phyloP scores from a whole-genome alignment of 106 monocot species.

The Acorus calamus region DNA sequence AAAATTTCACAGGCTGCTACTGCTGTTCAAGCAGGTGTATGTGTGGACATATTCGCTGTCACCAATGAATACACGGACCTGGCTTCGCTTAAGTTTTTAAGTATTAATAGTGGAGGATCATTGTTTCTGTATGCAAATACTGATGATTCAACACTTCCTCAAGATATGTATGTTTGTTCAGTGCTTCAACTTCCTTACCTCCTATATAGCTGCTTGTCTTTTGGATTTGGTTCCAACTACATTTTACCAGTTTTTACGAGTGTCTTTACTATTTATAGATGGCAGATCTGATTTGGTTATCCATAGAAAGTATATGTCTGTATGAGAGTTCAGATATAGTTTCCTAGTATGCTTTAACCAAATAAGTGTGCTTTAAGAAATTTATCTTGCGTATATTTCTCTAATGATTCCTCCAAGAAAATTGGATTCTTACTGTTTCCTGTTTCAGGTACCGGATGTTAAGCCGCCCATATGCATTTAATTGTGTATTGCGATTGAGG shows the following conservation, averaged over 20 bases:
- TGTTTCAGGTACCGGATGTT: conserved; percentile 74
- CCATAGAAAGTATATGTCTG: no score
- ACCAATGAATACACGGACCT: conserved; percentile 97
- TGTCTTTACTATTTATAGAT: no score
- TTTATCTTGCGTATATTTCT: neutral
- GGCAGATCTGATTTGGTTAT: no score
- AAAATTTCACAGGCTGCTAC: conserved; percentile 67
- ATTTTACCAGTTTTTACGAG: no score
- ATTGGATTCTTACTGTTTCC: neutral
- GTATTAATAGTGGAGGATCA: conserved; percentile 98
- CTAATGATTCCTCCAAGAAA: neutral
- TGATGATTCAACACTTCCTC: conserved; percentile 98
- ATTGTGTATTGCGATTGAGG: conserved; percentile 79
- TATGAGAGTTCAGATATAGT: no score
- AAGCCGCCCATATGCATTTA: conserved; percentile 97
- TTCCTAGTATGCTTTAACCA: no score
- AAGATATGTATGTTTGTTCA: conserved; percentile 76
- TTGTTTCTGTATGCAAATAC: conserved; percentile 85
- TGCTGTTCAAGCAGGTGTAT: conserved; percentile 97
- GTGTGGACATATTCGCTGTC: conserved; percentile 95
- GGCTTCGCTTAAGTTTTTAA: conserved; percentile 92
- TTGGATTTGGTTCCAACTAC: no score
- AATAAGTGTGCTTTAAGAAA: no score
- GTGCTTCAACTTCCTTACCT: neutral
- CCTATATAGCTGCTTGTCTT: no score